Base-by-base conservation (phyloP, 768 basidiomycete species). In the Auriculariales sp. region DNA sequence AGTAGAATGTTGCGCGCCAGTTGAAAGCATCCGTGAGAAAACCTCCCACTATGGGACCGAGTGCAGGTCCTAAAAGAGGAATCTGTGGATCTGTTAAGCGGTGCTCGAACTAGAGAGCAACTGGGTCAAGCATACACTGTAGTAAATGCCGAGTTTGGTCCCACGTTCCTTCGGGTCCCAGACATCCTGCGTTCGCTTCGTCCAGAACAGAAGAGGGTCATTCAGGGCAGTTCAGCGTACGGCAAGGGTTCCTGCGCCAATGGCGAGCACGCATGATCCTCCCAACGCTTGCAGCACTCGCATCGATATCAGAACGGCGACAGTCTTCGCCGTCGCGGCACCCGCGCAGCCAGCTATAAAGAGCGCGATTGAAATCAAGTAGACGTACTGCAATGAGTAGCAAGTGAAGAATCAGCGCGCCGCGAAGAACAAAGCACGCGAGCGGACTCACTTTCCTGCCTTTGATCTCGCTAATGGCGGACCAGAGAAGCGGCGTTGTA, bases 1-100 rank as follows among this genome's bases (percentile, higher is more conserved):
- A 88, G 75, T 85, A 93, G 61, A 93, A 89, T 0, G 78, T 76
- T 6, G 81, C 77, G 31, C 85, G 74, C 91, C 92, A 94, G 47
- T 69, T 72, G 61, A 81, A 80, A 0, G 68, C 72, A 48, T 78
- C 69, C 0, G 84, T 79, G 3, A 88, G 64, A 3, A 64, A 71
- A 0, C 86, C 85, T 2, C 86, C 86, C 39, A 87, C 55, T 17
- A 88, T 71, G 4, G 84, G 82, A 0, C 83, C 84, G 3, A 85
- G 55, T 7, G 63, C 73, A 2, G 79, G 78, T 17, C 39, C 39
- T 19, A 44, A 24, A 25, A 44, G 39, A 32, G 46, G 46, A n/a
- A 47, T 11, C 33, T 34, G 17, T 17, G 33, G 11, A 15, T 51
- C 3, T 28, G 42, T 12, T 28, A 22, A 50, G 46, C 28, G 25